Percentiles rank a stretch among this genome's conserved stretches.
Conservation (phyloP, 257 asterid species). For the Solanum clarkiae region DNA sequence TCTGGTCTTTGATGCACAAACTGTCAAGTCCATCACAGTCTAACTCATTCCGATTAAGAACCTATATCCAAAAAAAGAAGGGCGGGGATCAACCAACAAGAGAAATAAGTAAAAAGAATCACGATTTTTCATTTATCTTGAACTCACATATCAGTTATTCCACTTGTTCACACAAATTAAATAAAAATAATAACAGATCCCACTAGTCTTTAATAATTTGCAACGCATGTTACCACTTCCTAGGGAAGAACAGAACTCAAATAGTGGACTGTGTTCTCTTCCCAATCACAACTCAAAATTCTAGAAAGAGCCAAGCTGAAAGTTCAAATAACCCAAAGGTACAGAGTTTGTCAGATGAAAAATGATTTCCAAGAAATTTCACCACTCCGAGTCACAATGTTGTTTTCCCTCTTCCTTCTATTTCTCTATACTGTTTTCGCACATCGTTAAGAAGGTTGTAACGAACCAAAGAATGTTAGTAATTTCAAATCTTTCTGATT, state of each 20-base stretch:
- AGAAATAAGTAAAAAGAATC: background rate
- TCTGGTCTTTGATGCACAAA: conserved; percentile 58
- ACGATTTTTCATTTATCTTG: background rate
- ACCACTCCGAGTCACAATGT: background rate
- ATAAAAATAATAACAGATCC: background rate
- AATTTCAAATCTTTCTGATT: background rate
- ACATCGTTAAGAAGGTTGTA: background rate
- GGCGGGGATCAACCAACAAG: background rate
- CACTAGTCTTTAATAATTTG: background rate
- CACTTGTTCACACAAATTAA: background rate
- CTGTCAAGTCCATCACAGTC: conserved; percentile 66
- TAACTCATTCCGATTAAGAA: conserved; percentile 55
- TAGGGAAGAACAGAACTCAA: background rate
- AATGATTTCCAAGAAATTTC: background rate
- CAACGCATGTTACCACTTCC: background rate
- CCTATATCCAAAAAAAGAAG: conserved; percentile 33
- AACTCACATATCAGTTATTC: background rate
- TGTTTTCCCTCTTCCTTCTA: background rate
- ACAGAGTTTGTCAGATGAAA: background rate
- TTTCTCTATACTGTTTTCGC: background rate
- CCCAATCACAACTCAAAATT: background rate
- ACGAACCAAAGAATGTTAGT: background rate
- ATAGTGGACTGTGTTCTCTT: background rate
- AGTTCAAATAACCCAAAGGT: background rate
- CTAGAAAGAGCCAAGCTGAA: background rate